These are phyloP conservation scores for Sphenostylis stenocarpa DNA, from an alignment of 306 rosid species.

Conservation along the genomic window DNA sequence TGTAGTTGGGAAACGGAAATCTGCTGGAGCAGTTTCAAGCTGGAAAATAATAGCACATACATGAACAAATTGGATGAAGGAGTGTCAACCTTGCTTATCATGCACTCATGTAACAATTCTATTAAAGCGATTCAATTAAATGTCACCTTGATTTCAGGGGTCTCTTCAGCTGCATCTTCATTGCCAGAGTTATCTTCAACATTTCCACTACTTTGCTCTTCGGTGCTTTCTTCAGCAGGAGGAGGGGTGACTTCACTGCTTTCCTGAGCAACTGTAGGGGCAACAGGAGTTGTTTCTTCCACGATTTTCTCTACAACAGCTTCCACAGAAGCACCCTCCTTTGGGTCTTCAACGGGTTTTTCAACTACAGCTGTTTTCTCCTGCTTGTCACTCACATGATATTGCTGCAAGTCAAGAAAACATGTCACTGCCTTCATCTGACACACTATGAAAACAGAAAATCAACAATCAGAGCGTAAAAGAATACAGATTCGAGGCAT, in stretches of 20 bases:
- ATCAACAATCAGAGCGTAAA: not conserved
- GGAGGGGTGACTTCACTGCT: conserved; percentile 52
- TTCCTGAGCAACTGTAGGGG: conserved; percentile 41
- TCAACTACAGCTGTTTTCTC: conserved; percentile 44
- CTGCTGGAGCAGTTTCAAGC: conserved; percentile 96
- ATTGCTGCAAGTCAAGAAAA: conserved; percentile 58
- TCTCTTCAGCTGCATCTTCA: conserved; percentile 66
- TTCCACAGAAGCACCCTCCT: conserved; percentile 45
- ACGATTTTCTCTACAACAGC: conserved; percentile 45
- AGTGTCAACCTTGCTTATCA: not conserved
- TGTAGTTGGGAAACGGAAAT: conserved; percentile 96
- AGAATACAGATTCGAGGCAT: not conserved
- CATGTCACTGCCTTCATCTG: not conserved
- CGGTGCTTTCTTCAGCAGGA: conserved; percentile 45
- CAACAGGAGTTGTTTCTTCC: conserved; percentile 42
- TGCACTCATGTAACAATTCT: not conserved
- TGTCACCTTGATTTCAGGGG: conserved; percentile 75
- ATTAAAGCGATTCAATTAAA: conserved; percentile 3
- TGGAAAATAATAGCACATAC: conserved; percentile 42
- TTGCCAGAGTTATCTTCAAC: conserved; percentile 48
- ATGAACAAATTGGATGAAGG: conserved; percentile 13
- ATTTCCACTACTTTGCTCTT: conserved; percentile 53
- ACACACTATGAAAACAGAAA: not conserved
- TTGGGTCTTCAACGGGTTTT: conserved; percentile 52
- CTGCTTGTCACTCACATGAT: conserved; percentile 57